Conservation (phyloP, 176 grass and related monocot genomes). For the Cocos nucifera region DNA sequence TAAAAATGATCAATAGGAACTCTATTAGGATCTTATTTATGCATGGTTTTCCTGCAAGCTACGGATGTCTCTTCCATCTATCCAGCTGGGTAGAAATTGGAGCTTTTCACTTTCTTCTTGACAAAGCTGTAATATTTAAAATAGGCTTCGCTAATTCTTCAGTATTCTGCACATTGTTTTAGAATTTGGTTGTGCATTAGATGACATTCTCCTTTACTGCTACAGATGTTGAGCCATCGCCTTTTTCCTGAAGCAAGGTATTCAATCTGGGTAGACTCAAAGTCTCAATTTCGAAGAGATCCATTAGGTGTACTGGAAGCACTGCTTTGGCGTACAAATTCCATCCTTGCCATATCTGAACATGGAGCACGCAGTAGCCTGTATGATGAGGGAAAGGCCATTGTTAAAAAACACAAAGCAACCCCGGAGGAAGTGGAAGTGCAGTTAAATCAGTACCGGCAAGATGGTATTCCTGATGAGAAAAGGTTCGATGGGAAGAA, state of each 20-base stretch:
- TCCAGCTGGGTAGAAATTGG: too few species aligned
- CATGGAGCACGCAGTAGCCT: conserved; percentile 83
- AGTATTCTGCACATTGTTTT: too few species aligned
- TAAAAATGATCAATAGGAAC: too few species aligned
- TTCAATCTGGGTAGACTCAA: conserved; percentile 96
- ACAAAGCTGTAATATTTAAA: too few species aligned
- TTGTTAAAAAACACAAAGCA: conserved; percentile 91
- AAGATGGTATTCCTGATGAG: conserved; percentile 72
- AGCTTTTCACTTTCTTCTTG: too few species aligned
- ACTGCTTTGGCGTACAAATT: conserved; percentile 75
- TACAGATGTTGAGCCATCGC: conserved; percentile 86
- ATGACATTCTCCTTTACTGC: neutral
- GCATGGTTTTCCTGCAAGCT: too few species aligned
- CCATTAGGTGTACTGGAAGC: conserved; percentile 70
- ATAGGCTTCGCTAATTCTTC: too few species aligned
- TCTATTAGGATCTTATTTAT: too few species aligned
- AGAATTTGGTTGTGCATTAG: too few species aligned
- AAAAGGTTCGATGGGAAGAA: conserved; percentile 83
- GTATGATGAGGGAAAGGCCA: conserved; percentile 77
- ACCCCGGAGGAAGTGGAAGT: conserved; percentile 77
- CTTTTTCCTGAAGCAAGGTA: conserved; percentile 77
- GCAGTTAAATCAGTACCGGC: conserved; percentile 63
- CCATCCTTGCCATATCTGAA: conserved; percentile 78
- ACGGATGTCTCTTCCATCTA: too few species aligned
- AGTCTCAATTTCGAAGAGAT: conserved; percentile 85